Conservation (phyloP, 2,329 filamentous ascomycete species). For the Raffaelea albimanens region DNA sequence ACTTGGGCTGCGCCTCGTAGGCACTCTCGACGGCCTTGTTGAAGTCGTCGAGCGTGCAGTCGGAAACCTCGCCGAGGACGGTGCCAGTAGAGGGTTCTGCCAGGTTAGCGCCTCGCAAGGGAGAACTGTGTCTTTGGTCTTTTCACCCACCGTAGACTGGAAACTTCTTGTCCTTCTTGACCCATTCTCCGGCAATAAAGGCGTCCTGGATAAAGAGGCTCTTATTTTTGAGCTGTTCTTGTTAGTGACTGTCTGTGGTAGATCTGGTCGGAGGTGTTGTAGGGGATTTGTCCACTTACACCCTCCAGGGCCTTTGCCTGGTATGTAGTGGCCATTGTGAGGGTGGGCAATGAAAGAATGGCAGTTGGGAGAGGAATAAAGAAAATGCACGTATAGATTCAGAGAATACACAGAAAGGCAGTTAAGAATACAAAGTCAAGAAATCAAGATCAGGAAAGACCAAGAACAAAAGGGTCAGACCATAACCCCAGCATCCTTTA, state of each 20-base stretch:
- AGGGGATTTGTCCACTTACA: not conserved
- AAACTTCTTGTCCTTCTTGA: slow-evolving; percentile 6
- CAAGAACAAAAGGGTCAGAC: too few species aligned
- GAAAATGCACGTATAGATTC: too few species aligned
- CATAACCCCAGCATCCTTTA: too few species aligned
- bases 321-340: not conserved
- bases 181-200: slow-evolving; percentile 9
- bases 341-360: not conserved
- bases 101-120: too few species aligned
- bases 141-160: slow-evolving; percentile 7
- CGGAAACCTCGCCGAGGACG: slow-evolving; percentile 38
- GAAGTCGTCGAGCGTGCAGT: slow-evolving; percentile 38
- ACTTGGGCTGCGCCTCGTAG: slow-evolving; percentile 29
- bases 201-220: slow-evolving; percentile 5
- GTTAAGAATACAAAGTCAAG: too few species aligned
- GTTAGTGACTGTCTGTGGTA: not conserved
- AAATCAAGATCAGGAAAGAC: too few species aligned
- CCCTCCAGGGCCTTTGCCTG: not conserved
- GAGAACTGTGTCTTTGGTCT: too few species aligned
- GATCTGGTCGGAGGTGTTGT: not conserved
- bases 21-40: slow-evolving; percentile 39
- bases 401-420: too few species aligned
- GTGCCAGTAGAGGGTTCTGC: slow-evolving; percentile 35
- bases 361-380: too few species aligned
- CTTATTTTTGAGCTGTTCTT: slow-evolving; percentile 6